Evolutionary conservation across 2,329 filamentous ascomycete genomes (phyloP).

Genomic region (Aspergillus felis): DNA sequence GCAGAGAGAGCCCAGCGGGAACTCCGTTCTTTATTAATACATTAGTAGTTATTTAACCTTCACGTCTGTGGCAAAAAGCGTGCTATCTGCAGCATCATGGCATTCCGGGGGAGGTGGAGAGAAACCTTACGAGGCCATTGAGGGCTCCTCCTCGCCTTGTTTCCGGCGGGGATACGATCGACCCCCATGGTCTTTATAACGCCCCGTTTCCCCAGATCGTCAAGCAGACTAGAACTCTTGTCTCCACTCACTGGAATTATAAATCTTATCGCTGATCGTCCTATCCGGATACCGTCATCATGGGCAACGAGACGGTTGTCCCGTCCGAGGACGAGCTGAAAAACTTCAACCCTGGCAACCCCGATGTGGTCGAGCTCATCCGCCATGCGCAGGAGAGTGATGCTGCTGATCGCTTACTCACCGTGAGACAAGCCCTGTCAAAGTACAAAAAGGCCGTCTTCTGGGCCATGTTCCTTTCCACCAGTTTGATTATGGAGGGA

Average conservation of each 20-base stretch:
- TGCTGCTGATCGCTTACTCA: constrained; percentile 23
- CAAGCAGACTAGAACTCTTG: background rate
- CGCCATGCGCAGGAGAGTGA: constrained; percentile 12
- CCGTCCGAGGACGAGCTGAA: background rate
- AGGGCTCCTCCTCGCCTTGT: background rate
- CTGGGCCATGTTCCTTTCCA: constrained; percentile 24
- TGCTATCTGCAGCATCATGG: background rate
- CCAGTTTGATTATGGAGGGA: constrained; percentile 28
- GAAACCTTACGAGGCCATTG: background rate
- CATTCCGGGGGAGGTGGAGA: background rate
- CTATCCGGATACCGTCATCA: background rate
- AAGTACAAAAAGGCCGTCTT: constrained; percentile 26
- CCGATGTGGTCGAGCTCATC: constrained; percentile 1
- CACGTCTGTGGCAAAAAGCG: too few species aligned
- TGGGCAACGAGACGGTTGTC: background rate
- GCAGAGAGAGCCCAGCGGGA: too few species aligned
- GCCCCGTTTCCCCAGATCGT: background rate
- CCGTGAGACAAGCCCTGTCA: constrained; percentile 17
- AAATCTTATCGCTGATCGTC: background rate
- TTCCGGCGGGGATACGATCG: background rate
- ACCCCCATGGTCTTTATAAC: background rate
- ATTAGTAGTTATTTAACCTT: too few species aligned
- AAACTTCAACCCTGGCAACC: background rate
- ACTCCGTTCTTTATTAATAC: background rate
- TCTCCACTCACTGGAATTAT: background rate